Evolutionary conservation across 306 rosid genomes (phyloP), one percentile per base, ranked within the genome.

Genomic region (Cyamopsis tetragonoloba): DNA sequence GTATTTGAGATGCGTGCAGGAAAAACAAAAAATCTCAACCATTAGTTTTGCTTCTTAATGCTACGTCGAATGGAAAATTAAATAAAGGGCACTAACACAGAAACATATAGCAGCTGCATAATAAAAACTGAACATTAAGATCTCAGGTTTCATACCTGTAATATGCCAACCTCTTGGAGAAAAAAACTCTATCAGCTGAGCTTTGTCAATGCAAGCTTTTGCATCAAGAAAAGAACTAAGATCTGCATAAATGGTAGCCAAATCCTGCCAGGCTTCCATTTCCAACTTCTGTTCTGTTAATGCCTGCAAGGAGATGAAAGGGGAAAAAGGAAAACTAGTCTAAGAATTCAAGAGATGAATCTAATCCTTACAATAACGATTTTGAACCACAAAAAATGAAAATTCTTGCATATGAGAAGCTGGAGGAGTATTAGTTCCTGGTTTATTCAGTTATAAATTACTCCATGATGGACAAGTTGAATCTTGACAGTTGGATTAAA

Each of bases 201-300:
- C 92, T 60, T 86, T 86, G 66, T 82, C 82, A 41, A 71, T 59
- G 44, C 97, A 93, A 60, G 87, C 79, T 82, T 93, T 86, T 65
- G 97, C 96, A 79, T 93, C 97, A 66, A 68, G 73, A 78, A 85
- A 77, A 19, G 82, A 75, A 58, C 81, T 74, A 57, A 81, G 81
- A 27, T 78, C 78, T 11, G 86, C 74, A 79, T 91, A 91, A 71
- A 87, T 80, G 59, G 83, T 46, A 59, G 96, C 87, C 80, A 91
- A 76, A 75, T 88, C 96, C 58, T 81, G 91, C 96, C 96, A 88
- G 13, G 81, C 87, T 80, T 82, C 86, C 62, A 68, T 84, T 72
- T 88, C 96, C 81, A 85, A 68, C 47, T 71, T 82, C 51, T 74
- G 71, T 63, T 83, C 88, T 18, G 35, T 44, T 62, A 66, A 58